A percentile compares a stretch with the other conserved stretches of the same genome.
These are phyloP conservation scores for Pythium chondricola DNA, from an alignment of 352 stramenopile genomes.

Conservation along the genomic window DNA sequence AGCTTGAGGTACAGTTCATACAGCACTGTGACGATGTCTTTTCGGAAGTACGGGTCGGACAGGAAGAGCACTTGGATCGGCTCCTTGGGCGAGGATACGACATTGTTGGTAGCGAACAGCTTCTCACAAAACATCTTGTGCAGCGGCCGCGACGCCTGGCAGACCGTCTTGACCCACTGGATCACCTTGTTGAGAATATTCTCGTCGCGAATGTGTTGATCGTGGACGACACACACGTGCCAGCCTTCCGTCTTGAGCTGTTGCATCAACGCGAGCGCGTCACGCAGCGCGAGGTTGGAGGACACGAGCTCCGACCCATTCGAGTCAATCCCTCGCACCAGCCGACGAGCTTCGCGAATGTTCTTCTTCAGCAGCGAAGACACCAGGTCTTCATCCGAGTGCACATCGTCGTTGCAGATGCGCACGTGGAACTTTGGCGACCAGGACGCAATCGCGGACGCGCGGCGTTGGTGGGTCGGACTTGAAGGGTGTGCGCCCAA, in stretches of 20 bases:
- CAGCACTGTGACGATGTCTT: slow-evolving; percentile 86
- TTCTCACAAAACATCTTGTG: slow-evolving; percentile 65
- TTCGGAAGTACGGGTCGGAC: slow-evolving; percentile 93
- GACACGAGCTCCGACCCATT: slow-evolving; percentile 69
- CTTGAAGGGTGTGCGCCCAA: slow-evolving; percentile 5
- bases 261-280: slow-evolving; percentile 72
- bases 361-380: slow-evolving; percentile 79
- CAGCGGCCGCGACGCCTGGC: slow-evolving; percentile 48
- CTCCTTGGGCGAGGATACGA: slow-evolving; percentile 37
- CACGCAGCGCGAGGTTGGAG: slow-evolving; percentile 36
- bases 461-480: slow-evolving; percentile 17
- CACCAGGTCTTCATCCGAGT: slow-evolving; percentile 97
- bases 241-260: slow-evolving; percentile 73
- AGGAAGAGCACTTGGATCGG: slow-evolving; percentile 89
- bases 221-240: slow-evolving; percentile 76
- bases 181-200: slow-evolving; percentile 54
- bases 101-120: slow-evolving; percentile 42
- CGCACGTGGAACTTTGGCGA: slow-evolving; percentile 84
- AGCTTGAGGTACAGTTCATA: slow-evolving; percentile 94
- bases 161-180: slow-evolving; percentile 70
- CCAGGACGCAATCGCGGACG: slow-evolving; percentile 2
- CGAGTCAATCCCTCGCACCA: slow-evolving; percentile 69
- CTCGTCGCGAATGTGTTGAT: slow-evolving; percentile 69
- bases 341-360: slow-evolving; percentile 46
- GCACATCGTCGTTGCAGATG: slow-evolving; percentile 98